Percentiles rank a stretch among this genome's conserved stretches.
phyloP scores from a whole-genome alignment of 768 basidiomycete genomes.

The Cystofilobasidium macerans region DNA sequence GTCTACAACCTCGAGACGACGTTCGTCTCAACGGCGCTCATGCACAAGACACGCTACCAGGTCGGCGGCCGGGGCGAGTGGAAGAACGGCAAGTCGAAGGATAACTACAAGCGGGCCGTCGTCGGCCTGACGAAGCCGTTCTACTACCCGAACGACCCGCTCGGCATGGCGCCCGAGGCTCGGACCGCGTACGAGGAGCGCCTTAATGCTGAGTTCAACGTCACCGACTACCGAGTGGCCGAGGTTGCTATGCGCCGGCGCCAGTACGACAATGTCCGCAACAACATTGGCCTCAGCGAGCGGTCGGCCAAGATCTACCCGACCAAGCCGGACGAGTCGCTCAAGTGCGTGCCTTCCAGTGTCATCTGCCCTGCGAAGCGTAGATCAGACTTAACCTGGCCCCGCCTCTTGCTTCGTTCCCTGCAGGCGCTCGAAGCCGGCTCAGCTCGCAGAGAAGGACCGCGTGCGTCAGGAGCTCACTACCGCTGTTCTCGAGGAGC shows the following conservation, averaged over 20 bases:
- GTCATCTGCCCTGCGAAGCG: background rate
- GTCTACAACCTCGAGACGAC: conserved; percentile 83
- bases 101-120: conserved; percentile 79
- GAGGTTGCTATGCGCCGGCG: background rate
- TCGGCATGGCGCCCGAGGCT: conserved; percentile 33
- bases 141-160: conserved; percentile 59
- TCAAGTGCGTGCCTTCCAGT: background rate
- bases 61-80: conserved; percentile 36
- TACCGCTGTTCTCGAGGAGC: background rate
- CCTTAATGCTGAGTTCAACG: conserved; percentile 26
- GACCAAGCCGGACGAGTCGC: background rate
- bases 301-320: background rate
- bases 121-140: conserved; percentile 87
- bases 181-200: conserved; percentile 27
- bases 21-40: conserved; percentile 77
- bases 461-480: no score
- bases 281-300: background rate
- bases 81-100: conserved; percentile 20
- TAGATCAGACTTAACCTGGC: no score
- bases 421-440: no score
- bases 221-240: no score
- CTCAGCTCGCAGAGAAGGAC: no score
- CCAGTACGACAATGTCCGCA: background rate
- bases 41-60: conserved; percentile 45
- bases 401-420: no score